Evolutionary conservation across 2,329 filamentous ascomycete species (phyloP).

Genomic region (Alternaria atra): DNA sequence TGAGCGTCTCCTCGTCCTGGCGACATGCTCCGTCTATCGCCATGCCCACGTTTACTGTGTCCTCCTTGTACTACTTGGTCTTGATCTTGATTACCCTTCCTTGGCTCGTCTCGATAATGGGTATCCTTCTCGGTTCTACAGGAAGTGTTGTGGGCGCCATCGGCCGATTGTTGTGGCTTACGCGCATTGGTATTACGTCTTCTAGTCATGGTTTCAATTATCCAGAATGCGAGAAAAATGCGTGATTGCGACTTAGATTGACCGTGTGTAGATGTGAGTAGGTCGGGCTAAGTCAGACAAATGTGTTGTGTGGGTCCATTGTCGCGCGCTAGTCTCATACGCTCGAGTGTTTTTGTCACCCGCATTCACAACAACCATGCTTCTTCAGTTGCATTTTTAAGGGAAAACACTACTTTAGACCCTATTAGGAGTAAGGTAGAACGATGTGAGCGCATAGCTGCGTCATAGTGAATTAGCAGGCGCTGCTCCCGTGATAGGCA

Average conservation of each 20-base stretch:
- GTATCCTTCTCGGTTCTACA: not conserved
- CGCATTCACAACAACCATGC: slow-evolving; percentile 1
- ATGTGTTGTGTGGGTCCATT: slow-evolving; percentile 13
- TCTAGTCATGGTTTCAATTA: not conserved
- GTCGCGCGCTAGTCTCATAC: not conserved
- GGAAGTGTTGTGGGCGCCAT: not conserved
- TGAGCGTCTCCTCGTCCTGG: slow-evolving; percentile 1
- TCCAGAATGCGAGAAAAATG: not conserved
- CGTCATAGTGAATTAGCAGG: not conserved
- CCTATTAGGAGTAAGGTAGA: not conserved
- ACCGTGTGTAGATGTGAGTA: not conserved
- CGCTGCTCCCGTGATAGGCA: not conserved
- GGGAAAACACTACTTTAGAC: no score
- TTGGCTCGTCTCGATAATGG: not conserved
- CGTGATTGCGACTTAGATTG: not conserved
- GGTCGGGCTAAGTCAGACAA: slow-evolving; percentile 1
- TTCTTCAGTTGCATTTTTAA: not conserved
- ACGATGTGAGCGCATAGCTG: not conserved
- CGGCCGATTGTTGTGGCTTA: not conserved
- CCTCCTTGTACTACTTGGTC: not conserved
- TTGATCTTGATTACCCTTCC: not conserved
- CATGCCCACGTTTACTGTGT: not conserved
- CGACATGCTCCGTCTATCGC: not conserved
- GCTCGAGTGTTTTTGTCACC: not conserved
- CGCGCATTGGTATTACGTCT: not conserved